Conservation (phyloP, 768 basidiomycete species). For the Erythrobasidium yunnanense region DNA sequence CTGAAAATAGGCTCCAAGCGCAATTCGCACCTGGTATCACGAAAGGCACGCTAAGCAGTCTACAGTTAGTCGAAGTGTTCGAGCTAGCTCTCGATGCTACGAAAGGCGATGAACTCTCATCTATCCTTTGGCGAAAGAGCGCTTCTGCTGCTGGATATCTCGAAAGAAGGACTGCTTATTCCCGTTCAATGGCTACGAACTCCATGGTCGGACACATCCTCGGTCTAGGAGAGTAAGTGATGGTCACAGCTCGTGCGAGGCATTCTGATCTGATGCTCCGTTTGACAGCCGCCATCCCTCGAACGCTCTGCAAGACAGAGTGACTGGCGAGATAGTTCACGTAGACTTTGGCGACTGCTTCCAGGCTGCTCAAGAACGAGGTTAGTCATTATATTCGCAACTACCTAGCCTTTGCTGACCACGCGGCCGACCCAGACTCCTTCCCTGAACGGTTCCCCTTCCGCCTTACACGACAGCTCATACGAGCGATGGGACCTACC, state of each 20-base stretch:
- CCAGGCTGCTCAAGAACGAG: constrained; percentile 40
- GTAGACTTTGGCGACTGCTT: constrained; percentile 44
- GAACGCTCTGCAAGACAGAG: constrained; percentile 37
- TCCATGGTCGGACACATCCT: constrained; percentile 42
- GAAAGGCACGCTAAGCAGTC: neutral
- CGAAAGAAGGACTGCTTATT: constrained; percentile 31
- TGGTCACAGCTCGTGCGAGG: neutral
- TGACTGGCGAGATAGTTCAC: constrained; percentile 35
- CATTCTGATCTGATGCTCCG: neutral
- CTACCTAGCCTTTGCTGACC: neutral
- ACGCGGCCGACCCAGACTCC: neutral
- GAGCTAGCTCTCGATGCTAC: constrained; percentile 35
- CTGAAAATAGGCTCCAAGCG: neutral
- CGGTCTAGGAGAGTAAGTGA: constrained; percentile 40
- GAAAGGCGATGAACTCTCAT: constrained; percentile 33
- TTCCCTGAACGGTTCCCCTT: constrained; percentile 42
- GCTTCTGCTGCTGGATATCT: constrained; percentile 32
- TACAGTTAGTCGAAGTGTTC: constrained; percentile 26
- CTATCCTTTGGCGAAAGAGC: constrained; percentile 34
- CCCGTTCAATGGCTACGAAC: constrained; percentile 33
- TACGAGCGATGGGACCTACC: constrained; percentile 42
- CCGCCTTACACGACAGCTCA: constrained; percentile 44
- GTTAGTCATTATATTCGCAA: constrained; percentile 34
- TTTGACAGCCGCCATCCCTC: constrained; percentile 39
- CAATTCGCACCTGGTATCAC: neutral